phyloP scores from a whole-genome alignment of 1,139 yeast genomes.

The Geotrichum reessii region DNA sequence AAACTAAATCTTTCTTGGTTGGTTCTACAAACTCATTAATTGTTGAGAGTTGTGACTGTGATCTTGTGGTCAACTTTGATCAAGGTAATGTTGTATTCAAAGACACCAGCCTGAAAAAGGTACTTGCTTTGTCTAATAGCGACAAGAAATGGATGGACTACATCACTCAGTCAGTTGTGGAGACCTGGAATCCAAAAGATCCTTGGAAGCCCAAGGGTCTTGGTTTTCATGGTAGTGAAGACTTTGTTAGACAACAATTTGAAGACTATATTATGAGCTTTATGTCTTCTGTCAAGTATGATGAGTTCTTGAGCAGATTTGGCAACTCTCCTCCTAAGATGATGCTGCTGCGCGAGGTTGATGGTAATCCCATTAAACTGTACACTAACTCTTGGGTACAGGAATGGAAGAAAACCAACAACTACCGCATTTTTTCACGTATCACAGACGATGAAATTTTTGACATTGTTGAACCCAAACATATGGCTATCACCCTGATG shows the following conservation, averaged over 20 bases:
- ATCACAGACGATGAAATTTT: constrained; percentile 84
- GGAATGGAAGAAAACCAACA: constrained; percentile 61
- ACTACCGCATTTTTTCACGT: constrained; percentile 62
- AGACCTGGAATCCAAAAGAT: constrained; percentile 42
- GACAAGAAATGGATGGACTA: constrained; percentile 71
- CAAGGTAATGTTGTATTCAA: constrained; percentile 45
- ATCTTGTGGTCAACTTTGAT: constrained; percentile 47
- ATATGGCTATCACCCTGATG: constrained; percentile 37
- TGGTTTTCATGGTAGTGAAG: constrained; percentile 72
- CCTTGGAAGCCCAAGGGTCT: constrained; percentile 44
- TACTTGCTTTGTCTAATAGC: constrained; percentile 50
- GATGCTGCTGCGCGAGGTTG: constrained; percentile 33
- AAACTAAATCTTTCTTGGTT: constrained; percentile 61
- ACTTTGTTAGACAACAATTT: constrained; percentile 77
- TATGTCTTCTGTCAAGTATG: constrained; percentile 65
- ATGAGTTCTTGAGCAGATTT: constrained; percentile 47
- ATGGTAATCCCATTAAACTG: constrained; percentile 41
- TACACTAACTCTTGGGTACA: constrained; percentile 56
- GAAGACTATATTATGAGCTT: constrained; percentile 83
- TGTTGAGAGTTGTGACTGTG: constrained; percentile 53
- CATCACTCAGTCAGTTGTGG: constrained; percentile 38
- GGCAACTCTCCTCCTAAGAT: constrained; percentile 37
- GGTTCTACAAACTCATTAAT: constrained; percentile 87
- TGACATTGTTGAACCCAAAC: constrained; percentile 79
- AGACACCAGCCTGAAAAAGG: constrained; percentile 39